A percentile compares a stretch with the other conserved stretches of the same genome.
phyloP scores from a whole-genome alignment of 2,329 filamentous ascomycete species.

The Aspergillus awamori region DNA sequence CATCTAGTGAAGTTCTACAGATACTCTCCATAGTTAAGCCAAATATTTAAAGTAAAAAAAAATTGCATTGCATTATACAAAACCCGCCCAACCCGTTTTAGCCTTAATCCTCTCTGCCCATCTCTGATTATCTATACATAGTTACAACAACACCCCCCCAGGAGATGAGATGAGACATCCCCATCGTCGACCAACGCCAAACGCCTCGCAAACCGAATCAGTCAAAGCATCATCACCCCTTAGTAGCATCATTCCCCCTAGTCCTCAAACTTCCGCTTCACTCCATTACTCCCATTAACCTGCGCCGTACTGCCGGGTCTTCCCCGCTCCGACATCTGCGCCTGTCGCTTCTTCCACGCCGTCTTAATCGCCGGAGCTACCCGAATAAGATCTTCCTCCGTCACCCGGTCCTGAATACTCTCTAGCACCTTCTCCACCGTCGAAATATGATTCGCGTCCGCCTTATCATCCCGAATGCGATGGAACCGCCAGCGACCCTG shows the following conservation, averaged over 20 bases:
- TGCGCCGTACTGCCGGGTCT: constrained; percentile 24
- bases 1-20: too few relatives aligned
- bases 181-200: constrained; percentile 16
- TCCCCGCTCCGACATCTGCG: constrained; percentile 38
- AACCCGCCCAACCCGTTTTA: background rate
- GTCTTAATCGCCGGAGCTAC: constrained; percentile 72
- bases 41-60: background rate
- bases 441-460: constrained; percentile 82
- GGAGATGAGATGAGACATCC: background rate
- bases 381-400: constrained; percentile 75
- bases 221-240: background rate
- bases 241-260: constrained; percentile 13
- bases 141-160: background rate
- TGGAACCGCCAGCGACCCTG: constrained; percentile 80
- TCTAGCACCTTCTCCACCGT: constrained; percentile 85
- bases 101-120: background rate
- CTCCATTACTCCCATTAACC: constrained; percentile 38
- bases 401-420: constrained; percentile 84
- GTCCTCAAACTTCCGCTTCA: constrained; percentile 48
- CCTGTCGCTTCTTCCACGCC: constrained; percentile 72
- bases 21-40: background rate
- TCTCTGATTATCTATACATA: background rate
- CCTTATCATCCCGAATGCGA: constrained; percentile 90
- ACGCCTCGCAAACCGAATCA: constrained; percentile 24
- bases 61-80: background rate